Conservation (phyloP, 495 filamentous ascomycete species). For the Lentithecium fluviatile region DNA sequence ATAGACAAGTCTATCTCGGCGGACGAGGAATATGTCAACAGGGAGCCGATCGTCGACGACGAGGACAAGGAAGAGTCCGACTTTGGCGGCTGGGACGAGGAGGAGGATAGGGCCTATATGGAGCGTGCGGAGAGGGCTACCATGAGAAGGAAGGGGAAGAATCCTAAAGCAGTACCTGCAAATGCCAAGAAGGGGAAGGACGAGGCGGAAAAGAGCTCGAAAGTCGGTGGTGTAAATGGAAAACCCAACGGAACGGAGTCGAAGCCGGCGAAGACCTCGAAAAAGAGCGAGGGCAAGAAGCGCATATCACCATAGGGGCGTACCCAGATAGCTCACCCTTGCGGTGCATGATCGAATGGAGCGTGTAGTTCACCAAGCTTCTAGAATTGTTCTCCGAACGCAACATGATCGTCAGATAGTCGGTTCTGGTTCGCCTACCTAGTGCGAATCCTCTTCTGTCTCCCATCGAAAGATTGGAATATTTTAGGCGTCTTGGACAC, state of each 20-base stretch:
- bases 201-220: slow-evolving; percentile 5
- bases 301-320: not conserved
- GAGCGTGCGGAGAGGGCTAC: slow-evolving; percentile 57
- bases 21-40: slow-evolving; percentile 44
- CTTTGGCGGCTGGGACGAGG: slow-evolving; percentile 66
- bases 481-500: too few relatives aligned
- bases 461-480: too few relatives aligned
- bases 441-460: too few relatives aligned
- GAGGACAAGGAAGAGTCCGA: slow-evolving; percentile 50
- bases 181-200: slow-evolving; percentile 36
- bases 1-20: slow-evolving; percentile 27
- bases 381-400: too few relatives aligned
- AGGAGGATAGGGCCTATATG: slow-evolving; percentile 60
- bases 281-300: slow-evolving; percentile 14
- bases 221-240: slow-evolving; percentile 7
- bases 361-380: too few relatives aligned
- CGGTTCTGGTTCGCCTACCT: too few relatives aligned
- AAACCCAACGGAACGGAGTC: slow-evolving; percentile 8
- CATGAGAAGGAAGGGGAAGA: slow-evolving; percentile 63
- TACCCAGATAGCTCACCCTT: not conserved
- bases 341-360: too few relatives aligned
- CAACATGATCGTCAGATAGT: too few relatives aligned
- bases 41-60: slow-evolving; percentile 51
- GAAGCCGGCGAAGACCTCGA: slow-evolving; percentile 5
- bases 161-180: slow-evolving; percentile 54